A percentile compares a stretch with the other conserved stretches of the same genome.
phyloP scores from a whole-genome alignment of 495 filamentous ascomycete genomes.

The Xylaria acuta region DNA sequence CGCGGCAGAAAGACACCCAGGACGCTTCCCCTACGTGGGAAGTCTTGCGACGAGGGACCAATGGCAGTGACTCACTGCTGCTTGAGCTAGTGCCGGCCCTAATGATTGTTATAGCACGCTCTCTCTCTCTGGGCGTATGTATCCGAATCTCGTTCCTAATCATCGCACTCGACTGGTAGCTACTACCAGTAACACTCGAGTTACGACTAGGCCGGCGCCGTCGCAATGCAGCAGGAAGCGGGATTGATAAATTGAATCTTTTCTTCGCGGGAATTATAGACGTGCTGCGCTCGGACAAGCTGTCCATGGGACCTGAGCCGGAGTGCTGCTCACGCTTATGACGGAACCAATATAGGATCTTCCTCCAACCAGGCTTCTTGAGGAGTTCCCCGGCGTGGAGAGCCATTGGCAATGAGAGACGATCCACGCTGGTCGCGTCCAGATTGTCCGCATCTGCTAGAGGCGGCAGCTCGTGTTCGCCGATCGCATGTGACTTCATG shows the following conservation, averaged over 20 bases:
- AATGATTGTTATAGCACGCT: background rate
- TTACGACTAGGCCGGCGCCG: background rate
- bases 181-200: background rate
- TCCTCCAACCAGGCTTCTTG: background rate
- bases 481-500: constrained; percentile 15
- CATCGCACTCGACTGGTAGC: background rate
- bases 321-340: background rate
- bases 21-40: constrained; percentile 6
- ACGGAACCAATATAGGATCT: constrained; percentile 1
- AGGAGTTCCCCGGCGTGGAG: background rate
- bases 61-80: background rate
- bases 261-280: background rate
- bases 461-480: background rate
- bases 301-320: background rate
- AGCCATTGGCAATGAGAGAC: background rate
- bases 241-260: background rate
- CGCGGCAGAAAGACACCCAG: constrained; percentile 18
- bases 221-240: background rate
- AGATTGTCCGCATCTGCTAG: background rate
- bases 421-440: no score
- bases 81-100: background rate
- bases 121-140: background rate
- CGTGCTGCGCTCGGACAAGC: background rate
- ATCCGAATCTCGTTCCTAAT: no score
- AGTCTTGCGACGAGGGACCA: background rate